These are phyloP conservation scores for Blastobotrys indianensis DNA, from an alignment of 1,139 yeast genomes.

Conservation along the genomic window DNA sequence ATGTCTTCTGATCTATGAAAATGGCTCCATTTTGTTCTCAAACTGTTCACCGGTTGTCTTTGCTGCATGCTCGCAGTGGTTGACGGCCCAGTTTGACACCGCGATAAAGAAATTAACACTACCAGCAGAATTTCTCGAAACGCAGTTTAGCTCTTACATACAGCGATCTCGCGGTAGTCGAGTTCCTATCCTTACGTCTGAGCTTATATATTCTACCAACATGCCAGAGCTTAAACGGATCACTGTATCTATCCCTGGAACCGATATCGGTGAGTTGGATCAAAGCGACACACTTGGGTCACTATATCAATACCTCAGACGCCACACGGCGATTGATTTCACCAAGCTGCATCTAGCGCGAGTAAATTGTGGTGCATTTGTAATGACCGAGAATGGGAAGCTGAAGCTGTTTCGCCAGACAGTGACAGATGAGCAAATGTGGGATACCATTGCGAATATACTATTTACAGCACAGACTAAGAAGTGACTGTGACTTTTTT, in stretches of 20 bases:
- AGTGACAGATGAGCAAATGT: conserved; percentile 4
- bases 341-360: conserved; percentile 16
- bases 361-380: conserved; percentile 23
- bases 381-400: conserved; percentile 20
- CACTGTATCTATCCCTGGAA: conserved; percentile 18
- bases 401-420: conserved; percentile 17
- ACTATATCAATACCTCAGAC: conserved; percentile 17
- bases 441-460: conserved; percentile 9
- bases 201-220: conserved; percentile 14
- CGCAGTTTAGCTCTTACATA: conserved; percentile 14
- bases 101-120: conserved; percentile 12
- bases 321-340: conserved; percentile 18
- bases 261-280: conserved; percentile 13
- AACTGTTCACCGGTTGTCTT: conserved; percentile 17
- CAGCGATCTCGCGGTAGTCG: not conserved
- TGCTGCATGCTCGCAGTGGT: conserved; percentile 13
- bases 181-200: conserved; percentile 11
- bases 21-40: conserved; percentile 14
- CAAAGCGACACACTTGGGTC: conserved; percentile 12
- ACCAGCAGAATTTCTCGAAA: conserved; percentile 8
- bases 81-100: conserved; percentile 17
- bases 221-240: conserved; percentile 17
- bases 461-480: conserved; percentile 3
- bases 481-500: not conserved
- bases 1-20: conserved; percentile 7